Conservation (phyloP, 2,329 filamentous ascomycete species). For the Penicillium sumatraense region DNA sequence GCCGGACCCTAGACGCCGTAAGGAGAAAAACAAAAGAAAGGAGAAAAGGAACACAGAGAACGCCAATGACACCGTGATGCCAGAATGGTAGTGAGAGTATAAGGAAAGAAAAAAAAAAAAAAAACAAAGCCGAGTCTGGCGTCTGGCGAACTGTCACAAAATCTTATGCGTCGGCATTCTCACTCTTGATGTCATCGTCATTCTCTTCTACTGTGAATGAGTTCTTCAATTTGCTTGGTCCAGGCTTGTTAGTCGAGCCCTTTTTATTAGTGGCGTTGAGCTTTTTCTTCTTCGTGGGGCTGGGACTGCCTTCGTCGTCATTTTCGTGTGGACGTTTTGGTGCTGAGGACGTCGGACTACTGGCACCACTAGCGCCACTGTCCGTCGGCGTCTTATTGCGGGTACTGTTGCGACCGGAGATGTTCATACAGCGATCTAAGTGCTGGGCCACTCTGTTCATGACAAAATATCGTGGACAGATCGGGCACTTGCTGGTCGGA, state of each 20-base stretch:
- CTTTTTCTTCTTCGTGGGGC: constrained; percentile 57
- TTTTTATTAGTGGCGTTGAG: constrained; percentile 45
- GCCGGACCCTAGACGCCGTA: constrained; percentile 26
- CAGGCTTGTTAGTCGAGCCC: constrained; percentile 41
- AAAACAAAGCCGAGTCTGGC: constrained; percentile 17
- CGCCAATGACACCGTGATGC: constrained; percentile 18
- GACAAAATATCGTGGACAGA: constrained; percentile 64
- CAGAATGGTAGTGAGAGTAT: not conserved
- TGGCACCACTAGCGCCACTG: constrained; percentile 47
- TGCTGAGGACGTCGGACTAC: constrained; percentile 39
- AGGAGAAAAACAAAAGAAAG: constrained; percentile 7
- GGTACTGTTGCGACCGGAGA: constrained; percentile 55
- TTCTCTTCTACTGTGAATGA: constrained; percentile 42
- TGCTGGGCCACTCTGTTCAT: constrained; percentile 66
- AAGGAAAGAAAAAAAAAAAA: constrained; percentile 9
- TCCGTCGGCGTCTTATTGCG: constrained; percentile 51
- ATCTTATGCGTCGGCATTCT: constrained; percentile 36
- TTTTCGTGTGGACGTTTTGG: constrained; percentile 43
- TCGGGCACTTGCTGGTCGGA: constrained; percentile 58
- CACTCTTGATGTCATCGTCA: constrained; percentile 41
- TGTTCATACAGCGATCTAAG: constrained; percentile 64
- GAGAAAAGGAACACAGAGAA: constrained; percentile 9
- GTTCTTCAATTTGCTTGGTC: constrained; percentile 48
- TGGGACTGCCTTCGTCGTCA: constrained; percentile 48
- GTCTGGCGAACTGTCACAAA: constrained; percentile 9